Conservation (phyloP, 805 yeast species). For the Hanseniaspora singularis region DNA sequence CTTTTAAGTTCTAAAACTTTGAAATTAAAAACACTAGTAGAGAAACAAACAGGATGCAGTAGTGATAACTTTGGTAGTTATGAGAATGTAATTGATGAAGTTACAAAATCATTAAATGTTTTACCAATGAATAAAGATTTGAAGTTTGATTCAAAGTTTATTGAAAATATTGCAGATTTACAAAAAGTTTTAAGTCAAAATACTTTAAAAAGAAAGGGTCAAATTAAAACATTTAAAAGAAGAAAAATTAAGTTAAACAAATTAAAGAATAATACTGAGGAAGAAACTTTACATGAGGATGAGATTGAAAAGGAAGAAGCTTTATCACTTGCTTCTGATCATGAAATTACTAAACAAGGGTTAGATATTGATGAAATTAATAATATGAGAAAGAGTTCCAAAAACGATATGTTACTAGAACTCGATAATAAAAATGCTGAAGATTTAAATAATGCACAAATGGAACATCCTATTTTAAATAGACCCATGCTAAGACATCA, state of each 20-base stretch:
- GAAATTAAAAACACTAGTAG: slow-evolving; percentile 11
- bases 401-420: too few relatives aligned
- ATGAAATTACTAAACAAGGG: too few relatives aligned
- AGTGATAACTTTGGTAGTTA: neutral
- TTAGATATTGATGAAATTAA: too few relatives aligned
- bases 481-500: neutral
- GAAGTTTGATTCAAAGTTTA: slow-evolving; percentile 18
- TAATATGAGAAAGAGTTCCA: too few relatives aligned
- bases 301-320: neutral
- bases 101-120: neutral
- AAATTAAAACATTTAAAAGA: slow-evolving; percentile 24
- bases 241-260: slow-evolving; percentile 24
- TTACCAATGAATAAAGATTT: slow-evolving; percentile 18
- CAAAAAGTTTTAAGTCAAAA: slow-evolving; percentile 28
- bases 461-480: too few relatives aligned
- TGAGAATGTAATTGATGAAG: neutral
- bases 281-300: neutral
- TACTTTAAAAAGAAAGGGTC: slow-evolving; percentile 20
- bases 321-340: too few relatives aligned
- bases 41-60: neutral
- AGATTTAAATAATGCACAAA: too few relatives aligned
- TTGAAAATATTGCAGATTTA: slow-evolving; percentile 25
- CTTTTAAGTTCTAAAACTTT: slow-evolving; percentile 7
- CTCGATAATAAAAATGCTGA: too few relatives aligned
- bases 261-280: too few relatives aligned